Conservation (phyloP, 1,284 basidiomycete genomes). For the Ceratobasidium sp. region DNA sequence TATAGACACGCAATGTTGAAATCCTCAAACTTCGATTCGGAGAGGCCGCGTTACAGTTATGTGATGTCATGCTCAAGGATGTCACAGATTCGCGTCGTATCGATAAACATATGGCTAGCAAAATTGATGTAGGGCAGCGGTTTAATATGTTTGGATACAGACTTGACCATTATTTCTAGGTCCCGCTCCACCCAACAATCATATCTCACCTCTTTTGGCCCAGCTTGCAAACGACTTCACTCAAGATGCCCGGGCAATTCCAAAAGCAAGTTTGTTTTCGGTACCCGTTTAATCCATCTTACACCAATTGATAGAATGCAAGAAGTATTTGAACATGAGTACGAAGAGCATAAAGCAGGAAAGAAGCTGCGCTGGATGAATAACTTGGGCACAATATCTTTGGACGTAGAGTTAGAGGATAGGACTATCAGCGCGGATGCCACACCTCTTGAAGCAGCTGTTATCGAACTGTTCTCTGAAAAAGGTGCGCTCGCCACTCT, state of each 20-base stretch:
- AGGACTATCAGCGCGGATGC: slow-evolving; percentile 78
- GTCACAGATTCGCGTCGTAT: slow-evolving; percentile 91
- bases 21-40: slow-evolving; percentile 93
- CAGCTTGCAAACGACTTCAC: slow-evolving; percentile 70
- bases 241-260: slow-evolving; percentile 85
- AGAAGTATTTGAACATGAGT: slow-evolving; percentile 77
- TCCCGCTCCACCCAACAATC: slow-evolving; percentile 82
- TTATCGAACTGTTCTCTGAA: slow-evolving; percentile 84
- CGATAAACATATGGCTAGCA: slow-evolving; percentile 82
- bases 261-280: slow-evolving; percentile 61
- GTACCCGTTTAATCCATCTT: slow-evolving; percentile 33
- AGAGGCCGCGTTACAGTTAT: slow-evolving; percentile 86
- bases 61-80: slow-evolving; percentile 96
- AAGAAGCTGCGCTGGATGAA: slow-evolving; percentile 87
- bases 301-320: slow-evolving; percentile 62
- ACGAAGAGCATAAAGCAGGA: slow-evolving; percentile 81
- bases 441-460: slow-evolving; percentile 84
- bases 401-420: slow-evolving; percentile 83
- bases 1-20: slow-evolving; percentile 86
- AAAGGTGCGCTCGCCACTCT: slow-evolving; percentile 56
- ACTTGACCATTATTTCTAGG: slow-evolving; percentile 51
- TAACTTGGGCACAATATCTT: slow-evolving; percentile 79
- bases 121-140: slow-evolving; percentile 69
- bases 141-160: too few relatives aligned
- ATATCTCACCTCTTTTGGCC: slow-evolving; percentile 96